Evolutionary conservation across 768 basidiomycete genomes (phyloP), one percentile per base, ranked within the genome.

Genomic region (Rhizopogon vesiculosus): DNA sequence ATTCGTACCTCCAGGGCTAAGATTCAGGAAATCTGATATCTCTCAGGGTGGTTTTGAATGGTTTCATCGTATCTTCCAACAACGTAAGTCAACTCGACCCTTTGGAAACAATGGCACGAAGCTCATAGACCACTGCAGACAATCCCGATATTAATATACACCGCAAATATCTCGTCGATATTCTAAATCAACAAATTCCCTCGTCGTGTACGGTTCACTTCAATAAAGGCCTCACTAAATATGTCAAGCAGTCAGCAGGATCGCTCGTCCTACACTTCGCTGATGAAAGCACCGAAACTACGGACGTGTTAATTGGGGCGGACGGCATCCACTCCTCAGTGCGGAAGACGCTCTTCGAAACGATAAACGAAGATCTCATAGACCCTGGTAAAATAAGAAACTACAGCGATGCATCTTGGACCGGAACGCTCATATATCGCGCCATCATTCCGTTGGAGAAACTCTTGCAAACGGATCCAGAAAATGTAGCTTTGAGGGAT

Each of bases 231-330:
- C 51, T 78, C 44, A 59, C 61, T 42, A 50, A 64, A 43, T 65
- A 71, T 65, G 50, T 55, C 10, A 42, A 42, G 5, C 39, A 46
- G 8, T 31, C 31, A 43, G 42, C 38, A 22, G 43, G 43, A 16
- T 39, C 56, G 3, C 46, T 71, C 29, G 25, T 42, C 7, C 48
- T 72, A 28, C 43, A 57, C 4, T 72, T 72, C 59, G 38, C 51
- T 33, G 72, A 78, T 57, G 72, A 69, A 22, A 67, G 67, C 22
- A 66, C 57, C 15, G 64, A 67, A 7, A 63, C 57, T 42, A 71
- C 75, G 28, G 74, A 78, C 56, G 55, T 78, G 16, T 66, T 77
- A 8, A 61, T 77, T 42, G 77, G 74, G 7, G 73, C 72, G 45
- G 76, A 77, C 56, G 76, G 77, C 12, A 72, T 77, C 29, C 57